phyloP scores from a whole-genome alignment of 345 rosid genomes.

The Boechera divaricarpa region DNA sequence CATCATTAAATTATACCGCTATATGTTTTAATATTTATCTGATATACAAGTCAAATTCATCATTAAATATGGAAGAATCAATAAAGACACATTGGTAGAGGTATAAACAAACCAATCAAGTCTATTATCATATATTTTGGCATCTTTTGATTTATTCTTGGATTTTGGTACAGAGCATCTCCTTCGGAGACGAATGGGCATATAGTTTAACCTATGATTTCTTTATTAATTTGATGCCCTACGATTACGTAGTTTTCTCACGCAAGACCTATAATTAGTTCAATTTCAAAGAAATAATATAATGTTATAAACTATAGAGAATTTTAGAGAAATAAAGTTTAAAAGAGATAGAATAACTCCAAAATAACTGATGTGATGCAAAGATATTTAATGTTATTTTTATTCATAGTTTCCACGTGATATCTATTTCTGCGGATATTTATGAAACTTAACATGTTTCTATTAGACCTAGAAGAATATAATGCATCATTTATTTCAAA shows the following conservation, averaged over 20 bases:
- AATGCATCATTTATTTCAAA: too few relatives aligned
- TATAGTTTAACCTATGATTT: constrained; percentile 23
- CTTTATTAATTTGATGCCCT: constrained; percentile 9
- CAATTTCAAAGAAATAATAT: constrained; percentile 6
- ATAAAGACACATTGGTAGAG: background rate
- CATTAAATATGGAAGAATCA: background rate
- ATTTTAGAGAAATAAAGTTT: too few relatives aligned
- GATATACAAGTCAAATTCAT: too few relatives aligned
- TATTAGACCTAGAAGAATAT: too few relatives aligned
- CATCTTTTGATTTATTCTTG: constrained; percentile 34
- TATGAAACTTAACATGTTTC: too few relatives aligned
- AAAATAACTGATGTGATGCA: too few relatives aligned
- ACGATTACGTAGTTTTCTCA: constrained; percentile 8
- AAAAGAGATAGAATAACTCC: too few relatives aligned
- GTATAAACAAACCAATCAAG: constrained; percentile 16
- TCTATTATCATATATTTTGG: constrained; percentile 27
- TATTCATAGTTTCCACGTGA: too few relatives aligned
- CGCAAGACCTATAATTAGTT: background rate
- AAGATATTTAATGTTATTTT: too few relatives aligned
- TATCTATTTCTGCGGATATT: too few relatives aligned
- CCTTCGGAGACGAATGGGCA: constrained; percentile 27
- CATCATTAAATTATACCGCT: too few relatives aligned
- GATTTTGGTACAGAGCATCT: constrained; percentile 38
- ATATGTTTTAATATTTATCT: too few relatives aligned
- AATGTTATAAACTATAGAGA: background rate